Percentiles rank a stretch among this genome's conserved stretches.
Evolutionary conservation across 2,329 filamentous ascomycete genomes (phyloP).

Genomic region (Cladophialophora bantiana): DNA sequence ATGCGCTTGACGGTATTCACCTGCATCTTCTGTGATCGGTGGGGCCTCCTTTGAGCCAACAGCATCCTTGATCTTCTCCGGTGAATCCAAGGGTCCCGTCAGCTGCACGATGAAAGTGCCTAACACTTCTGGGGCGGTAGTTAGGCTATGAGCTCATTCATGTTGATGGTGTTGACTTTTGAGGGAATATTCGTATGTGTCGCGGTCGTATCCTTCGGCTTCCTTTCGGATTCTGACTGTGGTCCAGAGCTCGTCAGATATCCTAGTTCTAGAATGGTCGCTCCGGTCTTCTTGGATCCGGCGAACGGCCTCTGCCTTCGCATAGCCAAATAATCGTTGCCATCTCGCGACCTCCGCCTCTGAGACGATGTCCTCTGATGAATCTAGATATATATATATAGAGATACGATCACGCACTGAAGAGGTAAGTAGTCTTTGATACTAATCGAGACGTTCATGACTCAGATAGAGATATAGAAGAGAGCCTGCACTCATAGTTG

Average conservation of each 20-base stretch:
- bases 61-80: constrained; percentile 37
- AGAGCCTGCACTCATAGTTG: no score
- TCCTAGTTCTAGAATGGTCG: constrained; percentile 44
- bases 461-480: neutral
- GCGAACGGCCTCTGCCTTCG: constrained; percentile 43
- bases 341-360: constrained; percentile 41
- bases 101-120: constrained; percentile 42
- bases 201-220: constrained; percentile 47
- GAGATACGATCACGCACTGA: neutral
- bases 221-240: constrained; percentile 44
- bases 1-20: constrained; percentile 34
- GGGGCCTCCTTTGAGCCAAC: constrained; percentile 33
- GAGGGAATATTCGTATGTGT: constrained; percentile 45
- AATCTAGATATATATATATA: neutral
- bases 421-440: neutral
- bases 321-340: constrained; percentile 47
- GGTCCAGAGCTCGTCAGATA: constrained; percentile 49
- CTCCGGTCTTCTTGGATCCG: constrained; percentile 46
- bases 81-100: constrained; percentile 37
- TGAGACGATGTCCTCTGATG: neutral
- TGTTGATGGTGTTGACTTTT: neutral
- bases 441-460: neutral
- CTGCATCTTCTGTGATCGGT: constrained; percentile 28
- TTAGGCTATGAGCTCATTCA: neutral
- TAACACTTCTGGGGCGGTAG: neutral